Evolutionary conservation across 352 stramenopile species (phyloP), one percentile per base, ranked within the genome.

Genomic region (Phytophthora parvispora): DNA sequence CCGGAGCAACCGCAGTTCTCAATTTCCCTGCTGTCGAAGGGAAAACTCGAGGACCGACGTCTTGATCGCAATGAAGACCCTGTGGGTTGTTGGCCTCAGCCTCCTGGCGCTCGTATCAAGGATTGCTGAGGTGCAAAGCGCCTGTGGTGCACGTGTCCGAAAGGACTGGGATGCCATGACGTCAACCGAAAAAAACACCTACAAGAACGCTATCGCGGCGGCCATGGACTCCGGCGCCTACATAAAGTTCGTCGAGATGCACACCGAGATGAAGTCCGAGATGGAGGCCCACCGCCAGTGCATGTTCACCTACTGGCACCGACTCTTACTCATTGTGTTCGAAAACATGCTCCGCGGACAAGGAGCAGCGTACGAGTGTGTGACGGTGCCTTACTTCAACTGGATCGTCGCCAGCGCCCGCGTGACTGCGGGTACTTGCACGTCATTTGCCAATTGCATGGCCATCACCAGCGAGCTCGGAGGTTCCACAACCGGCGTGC

Each of bases 301-400:
- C 54, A 92, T 94, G 81, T 95, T 94, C 72, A 77, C 92, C 51
- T 93, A 91, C 72, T 96, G 89, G 89, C 87, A 95, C 58, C 84
- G 87, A 9, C 56, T 84, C 9, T 77, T 94, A 18, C 74, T 96
- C 2, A 34, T 83, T 0, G 83, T 64, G 2, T 96, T 90, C 60
- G 89, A 96, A 64, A 96, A 95, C 72, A 94, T 96, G 86, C 71
- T 96, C 5, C 89, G 87, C 42, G 75, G 57, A 1, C 80, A 91
- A 55, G 82, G 77, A 6, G 13, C 62, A 0, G 36, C 77, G 42
- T 95, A 78, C 31, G 79, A 74, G 13, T 96, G 89, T 64, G 71
- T 95, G 28, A 95, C 89, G 13, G 52, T 96, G 20, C 89, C 87
- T 36, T 94, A 93, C 66, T 96, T 83, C 80, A 89, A 96, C 75